Evolutionary conservation across 129 eudicot genomes (phyloP).

Genomic region (Tagetes patula): DNA sequence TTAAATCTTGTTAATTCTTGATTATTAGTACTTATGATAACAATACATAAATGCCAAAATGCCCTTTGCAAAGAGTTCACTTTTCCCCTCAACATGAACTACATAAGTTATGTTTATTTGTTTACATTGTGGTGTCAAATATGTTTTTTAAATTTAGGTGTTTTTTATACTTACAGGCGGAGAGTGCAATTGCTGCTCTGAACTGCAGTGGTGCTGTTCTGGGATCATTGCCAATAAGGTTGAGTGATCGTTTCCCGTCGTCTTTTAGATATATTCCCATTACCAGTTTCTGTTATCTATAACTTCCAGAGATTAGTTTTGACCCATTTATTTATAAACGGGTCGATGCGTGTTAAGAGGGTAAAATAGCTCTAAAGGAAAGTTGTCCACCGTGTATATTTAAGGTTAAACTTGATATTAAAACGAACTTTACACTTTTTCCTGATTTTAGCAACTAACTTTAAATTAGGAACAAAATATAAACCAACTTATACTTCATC

Average conservation of each 20-base stretch:
- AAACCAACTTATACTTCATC: background rate
- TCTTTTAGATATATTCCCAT: background rate
- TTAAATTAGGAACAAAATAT: no score
- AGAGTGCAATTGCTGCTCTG: slow-evolving; percentile 83
- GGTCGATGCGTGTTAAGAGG: background rate
- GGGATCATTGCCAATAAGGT: slow-evolving; percentile 75
- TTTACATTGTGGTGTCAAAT: background rate
- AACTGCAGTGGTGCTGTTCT: slow-evolving; percentile 74
- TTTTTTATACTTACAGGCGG: slow-evolving; percentile 48
- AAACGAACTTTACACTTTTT: background rate
- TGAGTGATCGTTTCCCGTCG: slow-evolving; percentile 2
- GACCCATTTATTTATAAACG: background rate
- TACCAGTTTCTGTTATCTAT: background rate
- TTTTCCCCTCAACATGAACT: slow-evolving; percentile 3
- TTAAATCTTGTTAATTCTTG: background rate
- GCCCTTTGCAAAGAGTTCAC: background rate
- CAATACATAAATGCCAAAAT: background rate
- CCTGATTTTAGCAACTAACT: background rate
- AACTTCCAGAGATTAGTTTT: background rate
- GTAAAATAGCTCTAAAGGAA: background rate
- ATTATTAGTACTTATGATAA: background rate
- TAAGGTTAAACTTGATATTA: background rate
- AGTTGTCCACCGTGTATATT: background rate
- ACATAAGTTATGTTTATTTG: background rate
- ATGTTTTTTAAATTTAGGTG: background rate